Base-by-base conservation (phyloP, 192 early-diverging fungal genomes). In the Ramicandelaber brevisporus region DNA sequence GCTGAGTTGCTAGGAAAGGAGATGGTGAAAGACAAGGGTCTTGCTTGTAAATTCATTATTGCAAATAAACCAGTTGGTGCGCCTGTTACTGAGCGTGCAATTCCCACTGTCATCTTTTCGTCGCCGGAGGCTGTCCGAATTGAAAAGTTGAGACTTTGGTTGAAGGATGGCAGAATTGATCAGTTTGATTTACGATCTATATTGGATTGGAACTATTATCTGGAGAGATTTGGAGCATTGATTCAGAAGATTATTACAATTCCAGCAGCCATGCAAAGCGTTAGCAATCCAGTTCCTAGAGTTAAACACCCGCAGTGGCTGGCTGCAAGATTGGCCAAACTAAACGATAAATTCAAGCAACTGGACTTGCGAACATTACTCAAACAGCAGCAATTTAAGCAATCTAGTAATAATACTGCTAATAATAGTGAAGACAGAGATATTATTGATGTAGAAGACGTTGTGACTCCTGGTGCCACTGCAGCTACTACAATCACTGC, bases 231-330 rank as follows among this genome's bases (percentile, higher is more conserved):
- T 31, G 79, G 77, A 21, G 67, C 69, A 16, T 83, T 88, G 2
- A 87, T 98, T 42, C 86, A 88, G 42, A 98, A 95, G 45, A 52
- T 95, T 15, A 90, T 98, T 35, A 93, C 88, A 1, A 98, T 98
- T 41, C 93, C 93, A 0, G 93, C 93, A 5, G 87, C 87, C 0
- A 82, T 89, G 81, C 93, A 98, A 44, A 69, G 75, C 23, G 70
- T 98, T 6, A 17, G 55, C 3, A 98, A 98, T 44, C 93, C 93
- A 0, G 73, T 98, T 13, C 85, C 85, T 5, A 63, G 93, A 18
- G 66, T 98, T 9, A 46, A 55, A 1, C 87, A 95, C 44, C 93
- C 93, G 2, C 85, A 95, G 34, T 98, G 93, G 93, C 49, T 98
- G 21, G 57, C 61, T 12, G 78, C 82, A 40, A 64, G 81, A 6